phyloP scores from a whole-genome alignment of 768 basidiomycete species.

The Suillus spraguei region DNA sequence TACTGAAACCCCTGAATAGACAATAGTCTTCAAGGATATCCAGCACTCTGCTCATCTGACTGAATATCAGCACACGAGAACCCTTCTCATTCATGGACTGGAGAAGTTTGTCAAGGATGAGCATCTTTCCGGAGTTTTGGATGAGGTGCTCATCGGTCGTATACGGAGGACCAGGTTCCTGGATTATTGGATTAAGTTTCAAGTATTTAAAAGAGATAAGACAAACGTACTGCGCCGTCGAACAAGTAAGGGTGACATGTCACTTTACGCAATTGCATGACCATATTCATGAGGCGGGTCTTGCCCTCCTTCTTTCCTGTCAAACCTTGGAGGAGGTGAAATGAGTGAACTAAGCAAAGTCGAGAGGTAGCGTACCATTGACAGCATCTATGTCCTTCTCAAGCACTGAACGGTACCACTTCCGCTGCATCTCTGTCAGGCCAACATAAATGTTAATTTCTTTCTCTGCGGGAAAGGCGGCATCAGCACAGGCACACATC shows the following conservation, averaged over 20 bases:
- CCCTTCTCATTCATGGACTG: constrained; percentile 87
- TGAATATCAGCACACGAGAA: constrained; percentile 96
- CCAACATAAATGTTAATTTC: constrained; percentile 99
- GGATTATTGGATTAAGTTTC: background rate
- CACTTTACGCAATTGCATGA: constrained; percentile 95
- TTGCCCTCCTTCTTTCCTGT: constrained; percentile 99
- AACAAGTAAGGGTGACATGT: constrained; percentile 92
- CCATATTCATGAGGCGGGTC: constrained; percentile 96
- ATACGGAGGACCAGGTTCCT: constrained; percentile 98
- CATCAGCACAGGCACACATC: constrained; percentile 1
- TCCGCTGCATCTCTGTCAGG: constrained; percentile 95
- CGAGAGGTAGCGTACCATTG: constrained; percentile 59
- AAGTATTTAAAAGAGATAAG: background rate
- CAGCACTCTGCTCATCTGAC: constrained; percentile 98
- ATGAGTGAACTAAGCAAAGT: background rate
- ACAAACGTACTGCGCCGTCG: constrained; percentile 76
- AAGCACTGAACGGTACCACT: constrained; percentile 95
- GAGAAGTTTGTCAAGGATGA: constrained; percentile 94
- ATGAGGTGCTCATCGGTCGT: constrained; percentile 97
- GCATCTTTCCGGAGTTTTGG: constrained; percentile 95
- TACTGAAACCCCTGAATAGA: constrained; percentile 86
- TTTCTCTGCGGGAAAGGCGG: constrained; percentile 61
- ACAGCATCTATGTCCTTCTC: constrained; percentile 99
- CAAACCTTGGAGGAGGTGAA: constrained; percentile 51
- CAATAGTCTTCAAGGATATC: constrained; percentile 99